Evolutionary conservation across 495 filamentous ascomycete genomes (phyloP), one percentile per base, ranked within the genome.

Genomic region (Aspergillus leporis): DNA sequence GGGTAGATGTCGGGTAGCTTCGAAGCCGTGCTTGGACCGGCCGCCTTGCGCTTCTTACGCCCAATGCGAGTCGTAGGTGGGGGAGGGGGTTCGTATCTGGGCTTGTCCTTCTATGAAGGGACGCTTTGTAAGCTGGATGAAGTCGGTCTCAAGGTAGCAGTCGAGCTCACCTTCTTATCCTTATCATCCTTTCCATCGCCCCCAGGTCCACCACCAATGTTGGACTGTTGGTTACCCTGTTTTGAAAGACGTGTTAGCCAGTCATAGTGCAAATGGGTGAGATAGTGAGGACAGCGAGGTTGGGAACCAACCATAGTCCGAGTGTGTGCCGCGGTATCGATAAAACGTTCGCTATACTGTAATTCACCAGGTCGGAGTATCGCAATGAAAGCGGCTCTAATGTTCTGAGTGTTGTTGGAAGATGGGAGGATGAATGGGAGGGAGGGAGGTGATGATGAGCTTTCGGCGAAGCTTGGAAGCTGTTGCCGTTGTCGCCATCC

Each of bases 41-140:
- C 92, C 36, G 84, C 85, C 84, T 87, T 94, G 78, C 92, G 92
- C 85, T 98, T 98, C 87, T 92, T 96, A 62, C 93, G 89, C n/a
- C 94, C 94, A 71, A 99, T 89, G 70, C 94, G 92, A 58, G 94
- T 98, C 34, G 94, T 98, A 43, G 94, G 94, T 59, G 91, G 90
- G 72, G 95, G 95, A 58, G 94, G 94, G 49, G 94, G 94, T 72
- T 99, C 94, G 80, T 99, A 98, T 88, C 91, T 97, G 61, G 95
- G 94, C 85, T 98, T 98, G 49, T 98, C 92, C 83, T 99, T 97
- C 92, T 98, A 38, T 13, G 1, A 57, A 56, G 38, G 46, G 69
- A 65, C 73, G 52, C 59, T 58, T 36, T 53, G 53, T 66, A 14
- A 61, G 55, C 53, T 28, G 49, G 9, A 63, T 34, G 18, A 32